Base-by-base conservation (phyloP, 306 rosid genomes). In the Carpinus fangiana region DNA sequence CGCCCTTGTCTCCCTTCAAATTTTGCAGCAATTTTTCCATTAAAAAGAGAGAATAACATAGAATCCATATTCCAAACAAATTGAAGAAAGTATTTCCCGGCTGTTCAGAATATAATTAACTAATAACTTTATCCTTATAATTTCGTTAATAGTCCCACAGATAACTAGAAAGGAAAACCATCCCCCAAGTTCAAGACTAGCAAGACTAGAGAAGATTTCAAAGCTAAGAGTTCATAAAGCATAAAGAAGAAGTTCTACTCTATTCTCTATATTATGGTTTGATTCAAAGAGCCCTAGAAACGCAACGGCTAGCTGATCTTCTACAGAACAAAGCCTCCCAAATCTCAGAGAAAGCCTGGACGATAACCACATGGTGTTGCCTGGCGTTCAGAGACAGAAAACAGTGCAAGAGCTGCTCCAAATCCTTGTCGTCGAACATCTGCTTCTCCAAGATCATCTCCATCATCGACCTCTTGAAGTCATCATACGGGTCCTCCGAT, bases 361-460 rank as follows among this genome's bases (percentile, higher is more conserved):
- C 87, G 12, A 88, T 88, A 5, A 78, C 72, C 3, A 56, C 78
- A 76, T 84, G 92, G 78, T 84, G 81, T 20, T 80, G 70, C 36
- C 62, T 57, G 2, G 84, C 78, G 41, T 88, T 88, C 61, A 88
- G 64, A 7, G 90, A 84, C 83, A 88, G 41, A 52, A 86, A 84
- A 43, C 92, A 88, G 26, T 88, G 87, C 47, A 88, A 80, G 41
- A 88, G 83, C 76, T 86, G 85, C 80, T 84, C 92, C 82, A 88
- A 56, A 20, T 88, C 92, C 51, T 69, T 53, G 52, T 77, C 85
- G 0, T 86, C 85, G 28, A 82, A 88, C 87, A 88, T 86, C 78
- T 88, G 78, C 79, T 88, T 88, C 87, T 88, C 92, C 82, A 86
- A 36, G 54, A 88, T 84, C 92, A 88, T 88, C 81, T 88, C 92